Conservation (phyloP, 495 filamentous ascomycete species). For the Neurospora sp. region DNA sequence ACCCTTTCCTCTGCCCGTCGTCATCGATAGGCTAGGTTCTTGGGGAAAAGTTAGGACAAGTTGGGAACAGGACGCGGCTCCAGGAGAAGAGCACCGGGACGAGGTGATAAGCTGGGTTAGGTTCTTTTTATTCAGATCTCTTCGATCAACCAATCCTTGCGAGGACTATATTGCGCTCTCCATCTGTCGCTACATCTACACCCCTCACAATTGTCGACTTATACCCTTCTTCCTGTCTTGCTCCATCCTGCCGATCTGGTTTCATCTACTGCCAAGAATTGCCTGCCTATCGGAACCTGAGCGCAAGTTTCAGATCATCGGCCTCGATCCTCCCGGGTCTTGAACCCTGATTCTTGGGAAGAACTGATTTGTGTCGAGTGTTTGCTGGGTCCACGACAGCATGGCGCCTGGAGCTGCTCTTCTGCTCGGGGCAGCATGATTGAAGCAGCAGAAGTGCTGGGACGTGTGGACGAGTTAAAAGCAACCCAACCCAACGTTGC, state of each 20-base stretch:
- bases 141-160: background rate
- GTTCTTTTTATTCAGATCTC: background rate
- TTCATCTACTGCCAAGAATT: background rate
- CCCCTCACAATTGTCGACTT: background rate
- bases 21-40: background rate
- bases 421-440: background rate
- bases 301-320: background rate
- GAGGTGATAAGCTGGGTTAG: background rate
- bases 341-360: background rate
- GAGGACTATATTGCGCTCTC: background rate
- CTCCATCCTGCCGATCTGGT: background rate
- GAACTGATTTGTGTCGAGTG: background rate
- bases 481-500: background rate
- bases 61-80: constrained; percentile 2
- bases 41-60: background rate
- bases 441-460: background rate
- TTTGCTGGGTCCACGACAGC: background rate
- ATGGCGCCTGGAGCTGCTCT: background rate
- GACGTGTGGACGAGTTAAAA: background rate
- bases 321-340: background rate
- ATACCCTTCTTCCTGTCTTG: background rate
- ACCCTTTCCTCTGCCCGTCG: background rate
- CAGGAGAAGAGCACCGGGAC: background rate
- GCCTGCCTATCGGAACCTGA: background rate
- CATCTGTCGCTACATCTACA: background rate